Conservation (phyloP, 2,329 filamentous ascomycete genomes). For the Penicillium sclerotigenum region DNA sequence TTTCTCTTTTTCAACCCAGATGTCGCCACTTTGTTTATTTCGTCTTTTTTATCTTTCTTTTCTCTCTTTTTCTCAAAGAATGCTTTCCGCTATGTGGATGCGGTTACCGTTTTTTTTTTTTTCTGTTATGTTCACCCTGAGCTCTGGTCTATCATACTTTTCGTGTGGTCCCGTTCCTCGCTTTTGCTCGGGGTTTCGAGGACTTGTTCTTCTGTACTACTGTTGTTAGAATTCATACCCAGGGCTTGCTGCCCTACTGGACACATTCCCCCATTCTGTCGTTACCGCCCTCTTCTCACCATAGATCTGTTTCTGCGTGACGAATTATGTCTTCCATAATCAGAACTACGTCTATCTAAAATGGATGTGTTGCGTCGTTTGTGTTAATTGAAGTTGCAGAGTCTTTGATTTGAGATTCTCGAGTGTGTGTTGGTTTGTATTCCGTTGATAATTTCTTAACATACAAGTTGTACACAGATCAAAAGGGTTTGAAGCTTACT, state of each 20-base stretch:
- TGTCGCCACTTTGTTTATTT: background rate
- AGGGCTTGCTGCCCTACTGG: constrained; percentile 1
- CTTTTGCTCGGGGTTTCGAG: background rate
- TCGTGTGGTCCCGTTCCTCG: background rate
- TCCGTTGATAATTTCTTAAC: background rate
- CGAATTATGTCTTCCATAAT: constrained; percentile 10
- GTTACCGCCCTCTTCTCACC: background rate
- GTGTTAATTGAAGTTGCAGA: constrained; percentile 1
- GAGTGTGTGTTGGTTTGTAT: background rate
- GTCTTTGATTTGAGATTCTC: background rate
- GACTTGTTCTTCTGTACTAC: constrained; percentile 4
- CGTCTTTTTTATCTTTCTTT: background rate
- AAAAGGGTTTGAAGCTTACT: background rate
- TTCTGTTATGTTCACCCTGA: background rate
- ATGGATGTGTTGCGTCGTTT: background rate
- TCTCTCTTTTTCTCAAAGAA: background rate
- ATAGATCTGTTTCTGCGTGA: constrained; percentile 8
- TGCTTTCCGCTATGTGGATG: background rate
- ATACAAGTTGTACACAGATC: background rate
- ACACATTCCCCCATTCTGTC: constrained; percentile 1
- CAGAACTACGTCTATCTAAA: constrained; percentile 4
- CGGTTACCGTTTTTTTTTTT: background rate
- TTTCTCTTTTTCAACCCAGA: background rate
- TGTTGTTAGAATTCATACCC: constrained; percentile 16
- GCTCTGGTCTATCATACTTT: background rate